Percentiles rank a stretch among this genome's conserved stretches.
These are phyloP conservation scores for Paramarasmius palmivorus DNA, from an alignment of 1,284 basidiomycete species.

Conservation along the genomic window DNA sequence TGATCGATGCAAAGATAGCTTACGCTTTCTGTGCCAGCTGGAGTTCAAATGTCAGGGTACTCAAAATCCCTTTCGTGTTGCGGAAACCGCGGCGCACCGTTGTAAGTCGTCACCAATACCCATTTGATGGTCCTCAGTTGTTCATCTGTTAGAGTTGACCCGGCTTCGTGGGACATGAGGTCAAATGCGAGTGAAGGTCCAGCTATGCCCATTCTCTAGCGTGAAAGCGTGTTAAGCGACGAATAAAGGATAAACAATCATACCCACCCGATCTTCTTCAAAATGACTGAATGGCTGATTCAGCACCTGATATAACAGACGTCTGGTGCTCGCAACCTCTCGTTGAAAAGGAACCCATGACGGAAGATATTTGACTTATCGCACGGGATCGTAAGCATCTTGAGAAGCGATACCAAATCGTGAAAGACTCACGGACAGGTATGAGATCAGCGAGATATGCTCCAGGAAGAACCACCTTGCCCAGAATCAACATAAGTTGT, in stretches of 20 bases:
- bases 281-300: conserved; percentile 9
- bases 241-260: conserved; percentile 13
- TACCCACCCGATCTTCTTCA: conserved; percentile 11
- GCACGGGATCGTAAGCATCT: background rate
- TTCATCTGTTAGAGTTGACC: conserved; percentile 5
- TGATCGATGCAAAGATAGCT: no score
- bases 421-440: conserved; percentile 20
- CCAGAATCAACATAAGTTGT: conserved; percentile 21
- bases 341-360: conserved; percentile 15
- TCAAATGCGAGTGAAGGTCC: background rate
- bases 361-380: conserved; percentile 14
- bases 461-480: conserved; percentile 22
- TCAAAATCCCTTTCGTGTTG: no score
- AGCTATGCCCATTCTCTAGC: background rate
- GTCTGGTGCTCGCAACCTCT: background rate
- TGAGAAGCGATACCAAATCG: background rate
- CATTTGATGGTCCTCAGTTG: conserved; percentile 13
- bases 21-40: conserved; percentile 26
- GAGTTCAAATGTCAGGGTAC: background rate
- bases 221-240: conserved; percentile 18
- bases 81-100: conserved; percentile 18
- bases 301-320: conserved; percentile 1
- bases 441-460: conserved; percentile 25
- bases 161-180: background rate
- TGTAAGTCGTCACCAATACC: conserved; percentile 27